phyloP scores from a whole-genome alignment of 371 early-diverging fungal species.

The Smittium culicis region DNA sequence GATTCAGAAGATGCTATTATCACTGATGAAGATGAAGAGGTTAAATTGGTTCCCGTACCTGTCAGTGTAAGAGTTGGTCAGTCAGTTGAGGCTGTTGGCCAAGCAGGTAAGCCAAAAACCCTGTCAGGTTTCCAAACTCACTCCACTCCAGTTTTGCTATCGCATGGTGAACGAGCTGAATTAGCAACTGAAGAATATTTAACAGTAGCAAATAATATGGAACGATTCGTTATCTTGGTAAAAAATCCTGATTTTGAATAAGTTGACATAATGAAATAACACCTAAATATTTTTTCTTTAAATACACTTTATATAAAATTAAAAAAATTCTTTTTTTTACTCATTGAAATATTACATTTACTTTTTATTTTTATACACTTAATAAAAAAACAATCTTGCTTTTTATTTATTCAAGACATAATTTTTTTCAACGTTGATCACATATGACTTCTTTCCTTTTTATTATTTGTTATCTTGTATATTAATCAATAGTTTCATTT shows the following conservation, averaged over 20 bases:
- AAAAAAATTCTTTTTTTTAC: no score
- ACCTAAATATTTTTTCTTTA: no score
- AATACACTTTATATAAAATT: no score
- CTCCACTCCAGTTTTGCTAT: constrained; percentile 92
- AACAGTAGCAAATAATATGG: constrained; percentile 65
- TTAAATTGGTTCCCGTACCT: constrained; percentile 32
- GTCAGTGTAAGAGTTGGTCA: constrained; percentile 95
- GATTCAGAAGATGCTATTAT: background rate
- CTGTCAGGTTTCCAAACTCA: constrained; percentile 98
- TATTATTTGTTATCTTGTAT: no score
- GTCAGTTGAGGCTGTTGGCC: constrained; percentile 97
- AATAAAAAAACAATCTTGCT: no score
- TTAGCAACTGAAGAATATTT: constrained; percentile 91
- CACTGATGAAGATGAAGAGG: constrained; percentile 1
- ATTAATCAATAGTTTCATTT: no score
- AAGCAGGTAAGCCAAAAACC: constrained; percentile 96
- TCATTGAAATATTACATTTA: no score
- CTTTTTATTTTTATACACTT: no score
- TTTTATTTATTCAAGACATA: no score
- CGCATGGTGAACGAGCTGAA: constrained; percentile 94
- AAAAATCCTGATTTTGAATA: constrained; percentile 64
- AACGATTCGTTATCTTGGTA: constrained; percentile 86
- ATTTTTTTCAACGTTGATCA: no score
- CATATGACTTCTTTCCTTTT: no score
- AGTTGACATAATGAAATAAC: no score